Base-by-base conservation (phyloP, 2,329 filamentous ascomycete genomes). In the Ceratocystis albifundus region DNA sequence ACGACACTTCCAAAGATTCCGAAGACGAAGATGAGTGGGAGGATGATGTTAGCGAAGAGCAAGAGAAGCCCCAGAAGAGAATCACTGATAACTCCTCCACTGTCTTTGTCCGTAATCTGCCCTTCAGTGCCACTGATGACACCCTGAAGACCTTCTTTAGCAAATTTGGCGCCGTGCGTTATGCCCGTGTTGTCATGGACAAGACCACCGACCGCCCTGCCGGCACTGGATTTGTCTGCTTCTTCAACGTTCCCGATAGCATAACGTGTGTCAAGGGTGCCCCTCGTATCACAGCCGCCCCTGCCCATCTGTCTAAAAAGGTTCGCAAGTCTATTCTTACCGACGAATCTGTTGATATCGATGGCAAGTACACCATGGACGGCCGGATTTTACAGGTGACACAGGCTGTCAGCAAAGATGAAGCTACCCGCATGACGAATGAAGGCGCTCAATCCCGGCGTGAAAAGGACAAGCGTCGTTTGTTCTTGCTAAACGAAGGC, bases 141-240 rank as follows among this genome's bases (percentile, higher is more conserved):
- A 82, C 85, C 62, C 83, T 99, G 57, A 88, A 92, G 73, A 81
- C 86, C 63, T 93, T 96, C 74, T 99, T 99, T 73, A 79, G 80
- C n/a, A 81, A 87, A 71, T 97, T 99, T 72, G 95, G 94, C 30
- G 82, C 82, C n/a, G 80, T 96, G 48, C 84, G 92, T 46, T 99
- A 97, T 74, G 94, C 93, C 4, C 84, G 95, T 70, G 87, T 96
- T 8, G 95, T 99, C 46, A 83, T 95, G 73, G 93, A 99, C 73
- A 87, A 82, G 61, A 84, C 85, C 28, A 96, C 90, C 0, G 91
- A 92, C 71, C 87, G 90, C 64, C 90, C 94, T 1, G 90, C 89
- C 61, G 94, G 94, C 30, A 97, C 93, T 41, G 94, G 88, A 3
- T 99, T 99, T 72, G 93, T 97, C 36, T 96, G 90, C 77, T 99